Base-by-base conservation (phyloP, 1,139 yeast genomes). In the Spencermartinsiella ligniputridi region DNA sequence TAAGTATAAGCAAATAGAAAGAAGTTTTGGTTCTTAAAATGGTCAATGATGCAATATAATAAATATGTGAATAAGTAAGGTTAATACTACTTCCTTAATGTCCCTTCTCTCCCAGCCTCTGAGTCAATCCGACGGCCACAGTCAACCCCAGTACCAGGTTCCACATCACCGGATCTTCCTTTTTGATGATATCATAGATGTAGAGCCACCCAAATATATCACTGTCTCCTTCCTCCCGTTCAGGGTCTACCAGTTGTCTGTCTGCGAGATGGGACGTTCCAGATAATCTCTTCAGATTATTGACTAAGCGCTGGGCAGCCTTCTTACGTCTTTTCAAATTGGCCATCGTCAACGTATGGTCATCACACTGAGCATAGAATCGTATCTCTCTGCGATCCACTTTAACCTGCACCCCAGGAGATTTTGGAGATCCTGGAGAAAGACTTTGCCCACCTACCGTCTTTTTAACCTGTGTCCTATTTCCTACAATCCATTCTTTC, bases 201-300 rank as follows among this genome's bases (percentile, higher is more conserved):
- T 55, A 53, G 16, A 55, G 46, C 58, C 60, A 55, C 21, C 60
- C 60, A 8, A 54, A 45, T 42, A 52, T 55, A 36, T 55, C 60
- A 19, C 46, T 49, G 36, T 54, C 57, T 9, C 43, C 48, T 19
- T 45, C 47, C 6, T 36, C 40, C 17, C 39, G 41, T 24, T 42
- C 42, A 18, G 33, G 24, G 8, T 37, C 41, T 9, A n/a, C 40
- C 8, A 6, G 8, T 9, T 27, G 13, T 8, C 32, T 15, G n/a
- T 27, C 32, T 4, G 15, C 15, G n/a, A 27, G 8, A n/a, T 27
- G 8, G 15, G 32, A 9, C 15, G 32, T 27, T 27, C 32, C 32
- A 9, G 32, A 27, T 15, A 27, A n/a, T 27, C 32, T 9, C 32
- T 27, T 27, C 15, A 27, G 32, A 15, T 27, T 27, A 15, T n/a